Evolutionary conservation across 164 flowering plant species (phyloP).

Genomic region (Nelumbo lutea): DNA sequence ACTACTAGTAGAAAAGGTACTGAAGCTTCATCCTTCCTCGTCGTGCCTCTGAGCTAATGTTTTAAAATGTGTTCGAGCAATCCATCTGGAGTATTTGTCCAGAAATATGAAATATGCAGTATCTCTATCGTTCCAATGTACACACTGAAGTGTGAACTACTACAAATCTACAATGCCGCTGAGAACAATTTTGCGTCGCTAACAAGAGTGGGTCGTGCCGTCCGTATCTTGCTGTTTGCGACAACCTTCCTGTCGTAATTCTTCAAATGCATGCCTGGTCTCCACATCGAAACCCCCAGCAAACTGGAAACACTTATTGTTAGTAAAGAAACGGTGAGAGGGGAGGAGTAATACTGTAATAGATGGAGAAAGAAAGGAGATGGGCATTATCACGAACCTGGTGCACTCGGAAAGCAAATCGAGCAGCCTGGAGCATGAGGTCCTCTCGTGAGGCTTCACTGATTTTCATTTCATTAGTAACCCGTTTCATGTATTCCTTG

Average conservation of each 20-base stretch:
- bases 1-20: no score
- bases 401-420: slow-evolving; percentile 61
- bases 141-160: neutral
- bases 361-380: neutral
- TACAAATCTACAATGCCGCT: no score
- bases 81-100: no score
- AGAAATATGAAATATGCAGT: neutral
- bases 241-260: slow-evolving; percentile 11
- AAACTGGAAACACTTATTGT: slow-evolving; percentile 15
- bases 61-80: no score
- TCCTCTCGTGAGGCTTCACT: slow-evolving; percentile 27
- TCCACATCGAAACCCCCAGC: slow-evolving; percentile 28
- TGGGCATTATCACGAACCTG: slow-evolving; percentile 13
- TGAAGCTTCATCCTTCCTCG: no score
- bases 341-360: neutral
- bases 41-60: no score
- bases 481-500: slow-evolving; percentile 52
- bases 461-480: slow-evolving; percentile 34
- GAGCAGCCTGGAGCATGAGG: slow-evolving; percentile 58
- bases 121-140: neutral
- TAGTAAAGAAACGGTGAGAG: slow-evolving; percentile 1
- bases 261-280: slow-evolving; percentile 19
- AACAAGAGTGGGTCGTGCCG: neutral
- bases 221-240: neutral
- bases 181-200: neutral